phyloP scores from a whole-genome alignment of 176 grass and related monocot species.

The Lolium rigidum region DNA sequence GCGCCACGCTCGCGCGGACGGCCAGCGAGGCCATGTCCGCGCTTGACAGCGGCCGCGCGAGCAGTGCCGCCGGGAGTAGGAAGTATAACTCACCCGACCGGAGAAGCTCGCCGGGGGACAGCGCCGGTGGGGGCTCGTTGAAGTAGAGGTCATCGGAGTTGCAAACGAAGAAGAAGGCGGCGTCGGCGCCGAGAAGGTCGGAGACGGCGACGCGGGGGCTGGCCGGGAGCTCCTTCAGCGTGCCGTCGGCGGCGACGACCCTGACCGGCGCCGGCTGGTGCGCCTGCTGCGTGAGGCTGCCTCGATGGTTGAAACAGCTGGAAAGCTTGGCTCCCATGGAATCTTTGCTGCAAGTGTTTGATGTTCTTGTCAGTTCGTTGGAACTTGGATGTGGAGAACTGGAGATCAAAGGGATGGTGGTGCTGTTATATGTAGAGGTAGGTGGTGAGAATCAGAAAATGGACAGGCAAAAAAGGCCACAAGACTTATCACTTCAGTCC shows the following conservation, averaged over 20 bases:
- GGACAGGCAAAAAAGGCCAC: neutral
- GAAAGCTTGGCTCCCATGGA: slow-evolving; percentile 61
- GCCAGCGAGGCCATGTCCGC: slow-evolving; percentile 64
- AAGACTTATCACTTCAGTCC: neutral
- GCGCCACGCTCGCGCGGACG: slow-evolving; percentile 53
- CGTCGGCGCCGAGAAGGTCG: slow-evolving; percentile 1
- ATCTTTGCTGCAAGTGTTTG: neutral
- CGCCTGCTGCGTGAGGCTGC: slow-evolving; percentile 9
- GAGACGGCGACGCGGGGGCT: slow-evolving; percentile 12
- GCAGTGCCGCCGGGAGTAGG: slow-evolving; percentile 46
- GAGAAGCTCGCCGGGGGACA: slow-evolving; percentile 41
- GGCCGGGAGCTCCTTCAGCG: slow-evolving; percentile 51
- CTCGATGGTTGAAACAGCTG: neutral
- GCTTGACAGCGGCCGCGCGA: slow-evolving; percentile 32
- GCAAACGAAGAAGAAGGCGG: slow-evolving; percentile 51
- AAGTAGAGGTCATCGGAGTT: slow-evolving; percentile 71
- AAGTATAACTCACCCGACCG: slow-evolving; percentile 61
- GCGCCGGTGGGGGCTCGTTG: slow-evolving; percentile 32
- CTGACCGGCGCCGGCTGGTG: slow-evolving; percentile 26
- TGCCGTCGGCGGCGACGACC: slow-evolving; percentile 56
- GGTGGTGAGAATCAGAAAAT: neutral
- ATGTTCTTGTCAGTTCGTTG: neutral
- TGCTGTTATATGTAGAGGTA: no score
- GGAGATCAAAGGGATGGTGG: no score
- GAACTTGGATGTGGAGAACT: slow-evolving; percentile 23